Evolutionary conservation across 805 yeast genomes (phyloP), one percentile per base, ranked within the genome.

Genomic region (Pichia rugopelliculosa): DNA sequence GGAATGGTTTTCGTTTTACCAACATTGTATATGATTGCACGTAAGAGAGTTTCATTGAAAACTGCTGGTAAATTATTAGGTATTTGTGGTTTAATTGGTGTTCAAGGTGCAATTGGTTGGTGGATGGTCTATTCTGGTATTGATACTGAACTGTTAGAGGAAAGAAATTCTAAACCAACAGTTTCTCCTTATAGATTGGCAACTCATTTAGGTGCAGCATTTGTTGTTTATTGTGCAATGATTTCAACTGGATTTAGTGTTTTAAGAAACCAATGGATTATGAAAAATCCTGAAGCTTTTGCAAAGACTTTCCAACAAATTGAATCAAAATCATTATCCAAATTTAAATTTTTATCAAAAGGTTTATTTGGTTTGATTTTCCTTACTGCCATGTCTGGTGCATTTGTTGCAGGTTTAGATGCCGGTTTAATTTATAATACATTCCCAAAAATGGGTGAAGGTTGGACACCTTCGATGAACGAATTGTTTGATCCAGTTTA

Each of bases 91-190:
- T 69, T 93, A 44, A 73, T 93, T 49, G 99, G 96, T 11, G 69
- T 93, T 42, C 99, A 93, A 71, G 99, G 99, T 45, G 85, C 83
- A 45, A 84, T 93, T 55, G 99, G 99, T 27, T 93, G 99, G 99
- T 93, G 99, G 99, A 93, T 93, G 99, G 99, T 93, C 45, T 81
- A 86, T 59, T 87, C 96, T 10, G 99, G 99, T 26, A 74, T 93
- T 47, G 95, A 89, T 61, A 84, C 84, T 59, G 75, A 82, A 39
- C 84, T 84, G 59, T 70, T 93, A 42, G 76, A 75, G 21, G 89
- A 84, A 54, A 77, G 96, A 62, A 84, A 78, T 41, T 81, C 96
- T 0, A 95, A 91, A 61, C 99, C 99, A n/a, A 88, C 99, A 0
- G 99, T 93, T 3, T 87, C 96, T 6, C 98, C 87, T 61, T 93